Conservation (phyloP, 2,329 filamentous ascomycete genomes). For the Calonectria hongkongensis region DNA sequence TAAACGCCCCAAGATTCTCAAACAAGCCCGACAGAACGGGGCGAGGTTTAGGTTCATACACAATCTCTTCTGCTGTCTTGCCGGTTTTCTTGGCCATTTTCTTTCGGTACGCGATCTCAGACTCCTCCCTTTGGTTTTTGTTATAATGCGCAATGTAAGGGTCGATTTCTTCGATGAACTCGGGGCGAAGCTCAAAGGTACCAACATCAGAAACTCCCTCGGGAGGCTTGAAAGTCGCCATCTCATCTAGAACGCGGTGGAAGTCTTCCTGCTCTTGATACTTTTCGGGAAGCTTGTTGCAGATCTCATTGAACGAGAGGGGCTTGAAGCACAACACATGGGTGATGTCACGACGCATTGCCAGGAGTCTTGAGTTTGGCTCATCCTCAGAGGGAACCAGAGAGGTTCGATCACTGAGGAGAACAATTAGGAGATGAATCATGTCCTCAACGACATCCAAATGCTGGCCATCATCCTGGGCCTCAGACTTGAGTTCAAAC, state of each 20-base stretch:
- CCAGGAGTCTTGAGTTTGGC: slow-evolving; percentile 77
- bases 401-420: slow-evolving; percentile 91
- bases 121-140: slow-evolving; percentile 97
- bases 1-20: slow-evolving; percentile 84
- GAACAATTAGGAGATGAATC: slow-evolving; percentile 91
- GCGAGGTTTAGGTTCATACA: slow-evolving; percentile 91
- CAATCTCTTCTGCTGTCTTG: slow-evolving; percentile 86
- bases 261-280: slow-evolving; percentile 93
- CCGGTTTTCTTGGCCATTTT: slow-evolving; percentile 92
- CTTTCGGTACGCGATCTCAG: slow-evolving; percentile 90
- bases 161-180: slow-evolving; percentile 91
- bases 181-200: slow-evolving; percentile 92
- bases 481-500: slow-evolving; percentile 82
- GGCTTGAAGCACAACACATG: slow-evolving; percentile 98
- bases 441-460: slow-evolving; percentile 97
- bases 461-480: slow-evolving; percentile 90
- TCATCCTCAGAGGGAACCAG: slow-evolving; percentile 82
- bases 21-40: slow-evolving; percentile 87
- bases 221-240: slow-evolving; percentile 91
- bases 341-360: slow-evolving; percentile 91
- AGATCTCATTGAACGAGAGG: slow-evolving; percentile 94
- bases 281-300: slow-evolving; percentile 89
- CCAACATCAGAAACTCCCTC: slow-evolving; percentile 95
- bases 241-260: slow-evolving; percentile 87
- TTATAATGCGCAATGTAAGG: slow-evolving; percentile 97